phyloP scores from a whole-genome alignment of 2,329 filamentous ascomycete genomes.

The Blastomyces percursus region DNA sequence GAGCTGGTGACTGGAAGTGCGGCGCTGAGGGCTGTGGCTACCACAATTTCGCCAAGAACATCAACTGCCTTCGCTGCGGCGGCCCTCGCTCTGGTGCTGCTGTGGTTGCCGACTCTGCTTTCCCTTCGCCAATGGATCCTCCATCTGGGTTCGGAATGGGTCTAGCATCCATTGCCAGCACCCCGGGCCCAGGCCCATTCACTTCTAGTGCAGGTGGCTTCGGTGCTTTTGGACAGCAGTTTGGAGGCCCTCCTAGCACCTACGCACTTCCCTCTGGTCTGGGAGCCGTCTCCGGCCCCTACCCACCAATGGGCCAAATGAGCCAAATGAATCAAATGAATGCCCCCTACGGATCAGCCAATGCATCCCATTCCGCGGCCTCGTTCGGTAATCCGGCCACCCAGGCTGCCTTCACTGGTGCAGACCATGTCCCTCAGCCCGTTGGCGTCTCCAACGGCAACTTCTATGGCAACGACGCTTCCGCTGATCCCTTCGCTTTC shows the following conservation, averaged over 20 bases:
- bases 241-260: slow-evolving; percentile 71
- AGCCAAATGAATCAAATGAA: slow-evolving; percentile 47
- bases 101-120: slow-evolving; percentile 86
- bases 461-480: slow-evolving; percentile 49
- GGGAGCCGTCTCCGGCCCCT: slow-evolving; percentile 64
- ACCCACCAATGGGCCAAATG: slow-evolving; percentile 45
- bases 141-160: slow-evolving; percentile 72
- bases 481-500: slow-evolving; percentile 54
- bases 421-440: slow-evolving; percentile 67
- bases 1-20: slow-evolving; percentile 98
- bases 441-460: slow-evolving; percentile 65
- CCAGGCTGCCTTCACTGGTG: slow-evolving; percentile 87
- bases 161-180: slow-evolving; percentile 75
- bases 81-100: slow-evolving; percentile 88
- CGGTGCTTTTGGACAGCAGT: slow-evolving; percentile 62
- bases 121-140: slow-evolving; percentile 81
- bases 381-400: slow-evolving; percentile 88
- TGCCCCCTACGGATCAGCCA: slow-evolving; percentile 62
- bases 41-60: slow-evolving; percentile 99
- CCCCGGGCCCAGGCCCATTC: slow-evolving; percentile 59
- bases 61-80: slow-evolving; percentile 91
- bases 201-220: slow-evolving; percentile 59
- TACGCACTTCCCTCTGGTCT: slow-evolving; percentile 83
- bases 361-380: slow-evolving; percentile 68
- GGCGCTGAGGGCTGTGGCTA: slow-evolving; percentile 95